Base-by-base conservation (phyloP, 176 grass and related monocot species). In the Avena atlantica region DNA sequence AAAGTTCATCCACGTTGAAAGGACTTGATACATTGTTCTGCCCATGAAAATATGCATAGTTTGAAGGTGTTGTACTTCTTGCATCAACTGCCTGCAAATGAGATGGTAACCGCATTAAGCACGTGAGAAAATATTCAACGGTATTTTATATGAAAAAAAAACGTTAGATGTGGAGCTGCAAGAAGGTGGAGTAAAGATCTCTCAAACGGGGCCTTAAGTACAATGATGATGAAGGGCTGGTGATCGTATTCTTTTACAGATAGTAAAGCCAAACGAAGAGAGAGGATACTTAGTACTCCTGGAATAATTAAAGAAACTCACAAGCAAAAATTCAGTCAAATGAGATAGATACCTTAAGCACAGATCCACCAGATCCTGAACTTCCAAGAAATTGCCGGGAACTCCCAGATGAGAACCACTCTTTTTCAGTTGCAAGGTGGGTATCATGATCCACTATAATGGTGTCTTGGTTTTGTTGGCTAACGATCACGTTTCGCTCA, bases 341-440 rank as follows among this genome's bases (percentile, higher is more conserved):
- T 74, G 74, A 84, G 51, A 81, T 90, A 90, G 44, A 78, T 90
- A 92, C 86, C 91, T 91, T 77, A 40, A 74, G 69, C 65, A 75
- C 45, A 87, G 83, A 68, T 31, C 83, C 76, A 67, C 75, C 87
- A 86, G 64, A 83, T 6, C 17, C 52, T 68, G 77, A 82, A 78
- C 9, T 71, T 62, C 82, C 63, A 37, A 90, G 16, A 81, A 84
- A 58, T 19, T 61, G 81, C 52, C 40, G 58, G 13, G 83, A 75
- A 88, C 63, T 61, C 50, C 75, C 79, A 74, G 81, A 78, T 37
- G 87, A 68, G 13, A 89, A 89, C 37, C 58, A 76, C 13, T 69
- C 61, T 31, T 87, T 89, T 78, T 64, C 70, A 70, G 62, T 53
- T 51, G 27, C 60, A 84, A 78, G 64, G n/a, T 65, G 62, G 69